Evolutionary conservation across 306 rosid species (phyloP).

Genomic region (Trifolium fragiferum): DNA sequence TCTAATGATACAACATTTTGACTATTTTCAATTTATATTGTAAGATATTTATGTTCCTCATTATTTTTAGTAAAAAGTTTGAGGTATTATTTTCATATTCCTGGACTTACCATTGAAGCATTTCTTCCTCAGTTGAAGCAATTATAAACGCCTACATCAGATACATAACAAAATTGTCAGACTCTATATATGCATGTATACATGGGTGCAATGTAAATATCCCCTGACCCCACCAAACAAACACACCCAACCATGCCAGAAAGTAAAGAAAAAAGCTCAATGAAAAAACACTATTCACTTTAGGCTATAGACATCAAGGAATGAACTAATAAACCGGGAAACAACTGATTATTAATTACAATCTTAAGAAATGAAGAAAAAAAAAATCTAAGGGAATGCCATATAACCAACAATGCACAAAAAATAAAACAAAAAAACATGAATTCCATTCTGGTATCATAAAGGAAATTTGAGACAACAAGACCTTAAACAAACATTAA

Average conservation of each 20-base stretch:
- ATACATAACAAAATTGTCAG: slow-evolving; percentile 41
- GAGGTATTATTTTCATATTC: not conserved
- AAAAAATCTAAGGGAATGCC: not conserved
- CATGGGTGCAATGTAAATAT: slow-evolving; percentile 20
- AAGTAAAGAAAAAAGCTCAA: slow-evolving; percentile 30
- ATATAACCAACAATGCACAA: slow-evolving; percentile 1
- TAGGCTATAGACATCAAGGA: slow-evolving; percentile 14
- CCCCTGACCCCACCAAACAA: not conserved
- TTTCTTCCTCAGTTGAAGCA: slow-evolving; percentile 96
- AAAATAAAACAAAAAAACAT: not conserved
- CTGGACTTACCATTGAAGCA: slow-evolving; percentile 80
- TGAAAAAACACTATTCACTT: not conserved
- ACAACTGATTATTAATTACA: too few species aligned
- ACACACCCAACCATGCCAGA: slow-evolving; percentile 5
- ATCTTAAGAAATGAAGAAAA: too few species aligned
- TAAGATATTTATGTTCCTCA: not conserved
- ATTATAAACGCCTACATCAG: slow-evolving; percentile 84
- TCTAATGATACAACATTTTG: not conserved
- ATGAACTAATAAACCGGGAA: too few species aligned
- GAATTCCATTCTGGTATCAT: not conserved
- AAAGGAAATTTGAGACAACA: not conserved
- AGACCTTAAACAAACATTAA: slow-evolving; percentile 31
- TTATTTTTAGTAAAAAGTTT: not conserved
- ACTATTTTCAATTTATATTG: not conserved
- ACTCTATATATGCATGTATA: not conserved